Base-by-base conservation (phyloP, 768 basidiomycete species). In the Coprinopsis strossmayeri region DNA sequence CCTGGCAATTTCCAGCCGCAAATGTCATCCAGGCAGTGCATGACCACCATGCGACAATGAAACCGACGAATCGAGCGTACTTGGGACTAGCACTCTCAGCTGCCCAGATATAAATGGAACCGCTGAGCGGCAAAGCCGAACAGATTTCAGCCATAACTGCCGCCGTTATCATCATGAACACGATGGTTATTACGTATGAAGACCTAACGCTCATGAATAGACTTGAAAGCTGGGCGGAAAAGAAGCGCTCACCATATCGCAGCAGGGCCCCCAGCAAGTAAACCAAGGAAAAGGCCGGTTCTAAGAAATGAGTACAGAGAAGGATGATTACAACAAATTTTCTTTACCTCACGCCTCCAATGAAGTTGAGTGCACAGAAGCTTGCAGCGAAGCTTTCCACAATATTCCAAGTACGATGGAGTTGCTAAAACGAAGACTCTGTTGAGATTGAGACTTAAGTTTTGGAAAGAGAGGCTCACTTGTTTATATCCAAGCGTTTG, bases 21-120 rank as follows among this genome's bases (percentile, higher is more conserved):
- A 93, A 95, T 0, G 92, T 94, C 79, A 91, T 91, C 92, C 92
- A 95, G n/a, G 91, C 92, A 1, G 91, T 92, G 50, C 83, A 84
- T 12, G 88, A 74, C 91, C 91, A 95, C 87, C 88, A 95, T 25
- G 91, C 91, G 13, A 93, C 91, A 48, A 91, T 64, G 67, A 93
- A 91, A 0, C 90, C 91, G 54, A 91, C 79, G 65, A 94, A 86
- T 28, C 92, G 76, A 2, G 82, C 90, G 57, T 89, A 83, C 56
- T 88, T 90, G 3, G 83, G 83, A 1, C 92, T 92, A 3, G 90
- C 92, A 58, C 90, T 91, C 60, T 91, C 91, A 15, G 91, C 91
- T 0, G 91, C 88, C 92, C 92, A 95, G 42, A 92, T 82, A 64
- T 94, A 95, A 62, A 96, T 94, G 5, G 91, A 93, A 2, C 92